phyloP scores from a whole-genome alignment of 2,329 filamentous ascomycete species.

The Fusarium camptoceras region DNA sequence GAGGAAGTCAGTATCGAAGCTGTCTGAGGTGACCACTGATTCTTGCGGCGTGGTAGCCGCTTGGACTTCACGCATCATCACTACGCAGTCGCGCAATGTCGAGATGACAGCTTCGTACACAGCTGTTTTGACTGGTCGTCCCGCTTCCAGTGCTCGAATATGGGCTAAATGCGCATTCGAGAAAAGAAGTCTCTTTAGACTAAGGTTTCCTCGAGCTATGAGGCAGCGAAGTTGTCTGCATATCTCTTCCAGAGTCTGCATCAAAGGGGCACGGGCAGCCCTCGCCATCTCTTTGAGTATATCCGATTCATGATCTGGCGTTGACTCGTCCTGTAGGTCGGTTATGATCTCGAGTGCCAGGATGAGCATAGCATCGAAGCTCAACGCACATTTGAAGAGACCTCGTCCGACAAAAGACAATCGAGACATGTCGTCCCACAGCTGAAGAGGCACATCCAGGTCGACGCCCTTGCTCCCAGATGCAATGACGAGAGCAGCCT shows the following conservation, averaged over 20 bases:
- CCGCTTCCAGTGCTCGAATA: constrained; percentile 42
- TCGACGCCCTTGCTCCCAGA: constrained; percentile 32
- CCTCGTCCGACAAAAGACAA: constrained; percentile 44
- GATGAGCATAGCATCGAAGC: constrained; percentile 44
- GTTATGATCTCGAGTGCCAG: constrained; percentile 42
- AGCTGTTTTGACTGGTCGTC: constrained; percentile 35
- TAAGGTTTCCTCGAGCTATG: constrained; percentile 39
- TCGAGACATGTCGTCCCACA: constrained; percentile 41
- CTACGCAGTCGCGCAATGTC: constrained; percentile 36
- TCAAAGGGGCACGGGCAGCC: constrained; percentile 36
- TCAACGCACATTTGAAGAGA: constrained; percentile 44
- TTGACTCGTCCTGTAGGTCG: constrained; percentile 42
- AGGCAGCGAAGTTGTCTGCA: constrained; percentile 37
- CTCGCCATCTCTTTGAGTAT: constrained; percentile 43
- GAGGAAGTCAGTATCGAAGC: constrained; percentile 31
- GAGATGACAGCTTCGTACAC: constrained; percentile 40
- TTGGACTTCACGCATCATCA: constrained; percentile 27
- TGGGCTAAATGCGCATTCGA: constrained; percentile 40
- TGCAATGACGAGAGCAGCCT: constrained; percentile 42
- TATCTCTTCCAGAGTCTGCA: constrained; percentile 34
- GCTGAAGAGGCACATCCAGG: constrained; percentile 22
- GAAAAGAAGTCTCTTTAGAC: constrained; percentile 43
- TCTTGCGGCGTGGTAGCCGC: constrained; percentile 37
- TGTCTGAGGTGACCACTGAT: constrained; percentile 23
- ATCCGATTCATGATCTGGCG: constrained; percentile 33